Conservation (phyloP, 176 grass and related monocot species). For the Rhynchospora tenuis region DNA sequence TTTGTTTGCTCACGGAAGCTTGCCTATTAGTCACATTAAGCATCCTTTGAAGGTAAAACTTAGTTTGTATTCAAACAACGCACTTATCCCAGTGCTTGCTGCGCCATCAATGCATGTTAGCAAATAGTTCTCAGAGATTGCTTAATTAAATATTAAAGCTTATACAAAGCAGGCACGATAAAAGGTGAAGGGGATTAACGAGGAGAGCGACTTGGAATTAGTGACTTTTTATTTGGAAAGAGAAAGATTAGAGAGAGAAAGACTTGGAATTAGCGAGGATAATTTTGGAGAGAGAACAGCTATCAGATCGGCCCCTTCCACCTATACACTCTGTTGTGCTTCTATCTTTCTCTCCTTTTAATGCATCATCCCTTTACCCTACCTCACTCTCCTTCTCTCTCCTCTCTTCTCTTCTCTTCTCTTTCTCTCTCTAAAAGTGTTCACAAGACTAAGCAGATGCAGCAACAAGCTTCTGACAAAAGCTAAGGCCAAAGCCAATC, state of each 20-base stretch:
- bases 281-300: constrained; percentile 28
- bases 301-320: constrained; percentile 41
- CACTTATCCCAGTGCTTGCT: not conserved
- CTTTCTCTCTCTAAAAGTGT: constrained; percentile 25
- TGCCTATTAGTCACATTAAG: not conserved
- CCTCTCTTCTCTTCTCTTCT: not conserved
- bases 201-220: constrained; percentile 21
- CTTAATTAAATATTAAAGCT: constrained; percentile 18
- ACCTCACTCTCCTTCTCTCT: constrained; percentile 37
- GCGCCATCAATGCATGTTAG: not conserved
- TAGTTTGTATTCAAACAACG: not conserved
- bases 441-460: constrained; percentile 35
- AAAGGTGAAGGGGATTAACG: constrained; percentile 23
- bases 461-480: constrained; percentile 45
- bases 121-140: not conserved
- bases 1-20: too few species aligned
- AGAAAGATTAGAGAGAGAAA: not conserved
- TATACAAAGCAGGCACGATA: constrained; percentile 13
- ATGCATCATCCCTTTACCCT: constrained; percentile 50
- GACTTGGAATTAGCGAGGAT: constrained; percentile 19
- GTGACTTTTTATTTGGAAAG: constrained; percentile 15
- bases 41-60: not conserved
- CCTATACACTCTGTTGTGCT: constrained; percentile 34
- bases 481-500: constrained; percentile 49
- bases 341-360: constrained; percentile 51